Conservation (phyloP, 75 land plant species). For the Sequoia sempervirens region DNA sequence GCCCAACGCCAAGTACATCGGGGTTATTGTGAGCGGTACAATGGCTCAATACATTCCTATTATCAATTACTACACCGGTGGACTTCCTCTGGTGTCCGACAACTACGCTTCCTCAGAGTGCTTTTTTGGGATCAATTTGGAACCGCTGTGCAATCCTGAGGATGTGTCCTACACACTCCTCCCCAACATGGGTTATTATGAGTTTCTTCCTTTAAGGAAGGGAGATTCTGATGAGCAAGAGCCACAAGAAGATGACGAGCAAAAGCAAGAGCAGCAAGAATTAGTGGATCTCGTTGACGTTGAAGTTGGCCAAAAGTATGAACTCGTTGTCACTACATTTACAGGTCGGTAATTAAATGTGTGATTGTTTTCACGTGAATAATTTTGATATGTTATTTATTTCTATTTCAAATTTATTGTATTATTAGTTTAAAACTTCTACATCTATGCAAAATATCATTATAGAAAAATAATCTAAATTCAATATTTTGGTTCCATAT, state of each 20-base stretch:
- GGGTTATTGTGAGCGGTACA: constrained; percentile 68
- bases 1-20: constrained; percentile 73
- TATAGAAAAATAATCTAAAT: too few relatives aligned
- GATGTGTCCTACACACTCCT: constrained; percentile 68
- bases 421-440: too few relatives aligned
- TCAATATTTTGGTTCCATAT: too few relatives aligned
- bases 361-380: too few relatives aligned
- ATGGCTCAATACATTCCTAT: constrained; percentile 84
- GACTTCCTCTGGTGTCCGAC: constrained; percentile 72
- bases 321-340: background rate
- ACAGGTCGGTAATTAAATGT: constrained; percentile 33
- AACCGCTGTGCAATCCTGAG: constrained; percentile 48
- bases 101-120: constrained; percentile 83
- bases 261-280: constrained; percentile 27
- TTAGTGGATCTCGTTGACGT: constrained; percentile 31
- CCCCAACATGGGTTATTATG: constrained; percentile 78
- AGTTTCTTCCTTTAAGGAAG: constrained; percentile 65
- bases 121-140: constrained; percentile 75
- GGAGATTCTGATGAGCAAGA: background rate
- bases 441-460: too few relatives aligned
- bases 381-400: too few relatives aligned
- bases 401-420: too few relatives aligned
- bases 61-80: constrained; percentile 61
- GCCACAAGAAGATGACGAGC: constrained; percentile 1
- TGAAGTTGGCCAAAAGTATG: too few relatives aligned